Evolutionary conservation across 768 basidiomycete genomes (phyloP).

Genomic region (Psilocybe azurescens): DNA sequence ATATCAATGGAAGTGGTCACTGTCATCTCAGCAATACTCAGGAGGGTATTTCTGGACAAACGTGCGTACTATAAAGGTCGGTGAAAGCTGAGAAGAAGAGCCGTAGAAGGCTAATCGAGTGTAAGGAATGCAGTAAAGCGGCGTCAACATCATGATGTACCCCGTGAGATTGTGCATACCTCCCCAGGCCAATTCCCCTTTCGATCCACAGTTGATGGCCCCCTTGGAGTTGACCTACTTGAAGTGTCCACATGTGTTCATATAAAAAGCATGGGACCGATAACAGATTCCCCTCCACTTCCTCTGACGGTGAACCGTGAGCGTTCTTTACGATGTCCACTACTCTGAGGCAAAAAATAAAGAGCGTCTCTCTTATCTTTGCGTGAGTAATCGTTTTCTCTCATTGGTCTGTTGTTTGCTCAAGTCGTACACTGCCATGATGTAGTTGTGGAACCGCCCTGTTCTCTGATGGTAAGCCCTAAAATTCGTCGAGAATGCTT

Average conservation of each 20-base stretch:
- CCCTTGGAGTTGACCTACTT: not conserved
- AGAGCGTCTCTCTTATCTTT: conserved; percentile 81
- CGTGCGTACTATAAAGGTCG: conserved; percentile 11
- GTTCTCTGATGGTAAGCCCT: conserved; percentile 76
- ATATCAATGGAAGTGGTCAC: not conserved
- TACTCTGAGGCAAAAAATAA: conserved; percentile 41
- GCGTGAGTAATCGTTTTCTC: conserved; percentile 54
- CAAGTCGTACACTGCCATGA: not conserved
- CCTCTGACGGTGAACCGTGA: conserved; percentile 14
- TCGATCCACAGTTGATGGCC: not conserved
- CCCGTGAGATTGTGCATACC: not conserved
- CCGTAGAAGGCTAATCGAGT: not conserved
- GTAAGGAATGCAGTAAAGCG: not conserved
- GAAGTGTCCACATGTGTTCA: not conserved
- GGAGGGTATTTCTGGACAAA: conserved; percentile 16
- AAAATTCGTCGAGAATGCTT: not conserved
- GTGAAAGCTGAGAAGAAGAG: not conserved
- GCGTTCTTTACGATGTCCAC: conserved; percentile 20
- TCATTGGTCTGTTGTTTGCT: not conserved
- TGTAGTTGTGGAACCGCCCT: conserved; percentile 83
- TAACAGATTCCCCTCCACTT: conserved; percentile 13
- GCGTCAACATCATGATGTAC: not conserved
- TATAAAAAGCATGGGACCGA: conserved; percentile 1
- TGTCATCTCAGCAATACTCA: not conserved
- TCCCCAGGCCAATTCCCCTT: conserved; percentile 4